These are phyloP conservation scores for Ustilago xerochloae DNA, from an alignment of 1,284 basidiomycete species.

Conservation along the genomic window DNA sequence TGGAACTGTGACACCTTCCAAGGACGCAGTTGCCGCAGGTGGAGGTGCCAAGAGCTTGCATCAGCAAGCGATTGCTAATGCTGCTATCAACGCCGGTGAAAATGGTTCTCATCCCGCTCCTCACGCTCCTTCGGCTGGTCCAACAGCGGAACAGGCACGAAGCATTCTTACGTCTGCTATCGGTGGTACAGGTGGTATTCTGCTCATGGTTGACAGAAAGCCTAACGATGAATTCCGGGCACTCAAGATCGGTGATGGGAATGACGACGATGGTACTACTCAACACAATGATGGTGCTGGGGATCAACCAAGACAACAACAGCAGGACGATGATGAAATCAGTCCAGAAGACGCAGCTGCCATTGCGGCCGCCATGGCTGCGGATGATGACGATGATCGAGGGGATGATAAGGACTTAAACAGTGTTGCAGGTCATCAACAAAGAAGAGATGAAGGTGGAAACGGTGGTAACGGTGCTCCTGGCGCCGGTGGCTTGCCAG, in stretches of 20 bases:
- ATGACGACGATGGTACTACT: constrained; percentile 20
- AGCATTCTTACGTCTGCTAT: constrained; percentile 53
- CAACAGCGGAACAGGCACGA: constrained; percentile 49
- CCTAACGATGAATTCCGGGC: constrained; percentile 54
- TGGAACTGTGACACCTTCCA: constrained; percentile 52
- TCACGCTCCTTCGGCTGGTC: constrained; percentile 6
- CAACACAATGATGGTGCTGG: background rate
- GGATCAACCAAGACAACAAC: constrained; percentile 4
- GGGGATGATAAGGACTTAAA: constrained; percentile 51
- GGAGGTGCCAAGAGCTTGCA: constrained; percentile 26
- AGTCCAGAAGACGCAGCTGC: constrained; percentile 56
- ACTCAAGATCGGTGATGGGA: constrained; percentile 39
- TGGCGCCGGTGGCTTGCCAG: constrained; percentile 22
- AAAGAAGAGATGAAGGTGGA: constrained; percentile 13
- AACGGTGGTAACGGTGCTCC: constrained; percentile 8
- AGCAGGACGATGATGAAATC: constrained; percentile 38
- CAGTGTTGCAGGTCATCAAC: constrained; percentile 28
- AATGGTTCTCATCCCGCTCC: constrained; percentile 1
- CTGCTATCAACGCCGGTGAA: constrained; percentile 8
- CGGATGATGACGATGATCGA: constrained; percentile 55
- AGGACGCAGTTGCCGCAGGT: background rate
- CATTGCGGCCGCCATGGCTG: constrained; percentile 50
- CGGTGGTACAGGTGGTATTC: constrained; percentile 63
- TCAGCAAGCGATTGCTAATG: constrained; percentile 40
- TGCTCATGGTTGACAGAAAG: constrained; percentile 61